Percentiles rank a stretch among this genome's conserved stretches.
phyloP scores from a whole-genome alignment of 441 rosid genomes.

The Arabidopsis lyrata region DNA sequence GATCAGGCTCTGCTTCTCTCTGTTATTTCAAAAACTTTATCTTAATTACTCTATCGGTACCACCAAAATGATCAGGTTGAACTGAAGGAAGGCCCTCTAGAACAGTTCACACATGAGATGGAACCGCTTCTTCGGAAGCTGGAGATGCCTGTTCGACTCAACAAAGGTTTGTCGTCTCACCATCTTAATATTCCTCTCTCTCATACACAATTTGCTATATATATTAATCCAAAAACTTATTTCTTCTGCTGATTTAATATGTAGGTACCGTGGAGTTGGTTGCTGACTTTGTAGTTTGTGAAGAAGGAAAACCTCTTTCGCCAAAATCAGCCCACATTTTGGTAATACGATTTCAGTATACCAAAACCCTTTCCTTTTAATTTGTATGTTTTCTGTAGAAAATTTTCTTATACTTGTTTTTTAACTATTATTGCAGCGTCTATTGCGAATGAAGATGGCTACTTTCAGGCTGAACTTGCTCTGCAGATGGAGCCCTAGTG shows the following conservation, averaged over 20 bases:
- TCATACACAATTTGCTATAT: background rate
- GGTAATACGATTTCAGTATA: conserved; percentile 51
- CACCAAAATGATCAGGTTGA: conserved; percentile 62
- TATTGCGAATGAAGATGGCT: conserved; percentile 90
- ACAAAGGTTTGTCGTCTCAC: conserved; percentile 63
- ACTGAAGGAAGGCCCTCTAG: conserved; percentile 85
- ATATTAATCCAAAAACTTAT: background rate
- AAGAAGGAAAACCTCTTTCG: conserved; percentile 93
- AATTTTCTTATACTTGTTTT: conserved; percentile 5
- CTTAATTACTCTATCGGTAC: background rate
- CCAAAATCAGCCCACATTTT: conserved; percentile 93
- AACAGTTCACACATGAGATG: conserved; percentile 98
- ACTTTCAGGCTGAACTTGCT: conserved; percentile 80
- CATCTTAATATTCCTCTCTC: conserved; percentile 1
- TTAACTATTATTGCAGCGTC: conserved; percentile 61
- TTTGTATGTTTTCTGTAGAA: background rate
- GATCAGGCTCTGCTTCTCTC: background rate
- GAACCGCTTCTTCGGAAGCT: conserved; percentile 95
- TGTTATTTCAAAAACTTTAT: background rate
- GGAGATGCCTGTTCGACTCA: conserved; percentile 96
- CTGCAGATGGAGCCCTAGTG: conserved; percentile 83
- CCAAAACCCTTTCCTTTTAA: background rate
- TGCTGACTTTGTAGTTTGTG: conserved; percentile 86
- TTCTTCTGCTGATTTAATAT: conserved; percentile 9
- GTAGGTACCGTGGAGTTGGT: conserved; percentile 93